Evolutionary conservation across 345 rosid genomes (phyloP).

Genomic region (Carallia pectinifolia): DNA sequence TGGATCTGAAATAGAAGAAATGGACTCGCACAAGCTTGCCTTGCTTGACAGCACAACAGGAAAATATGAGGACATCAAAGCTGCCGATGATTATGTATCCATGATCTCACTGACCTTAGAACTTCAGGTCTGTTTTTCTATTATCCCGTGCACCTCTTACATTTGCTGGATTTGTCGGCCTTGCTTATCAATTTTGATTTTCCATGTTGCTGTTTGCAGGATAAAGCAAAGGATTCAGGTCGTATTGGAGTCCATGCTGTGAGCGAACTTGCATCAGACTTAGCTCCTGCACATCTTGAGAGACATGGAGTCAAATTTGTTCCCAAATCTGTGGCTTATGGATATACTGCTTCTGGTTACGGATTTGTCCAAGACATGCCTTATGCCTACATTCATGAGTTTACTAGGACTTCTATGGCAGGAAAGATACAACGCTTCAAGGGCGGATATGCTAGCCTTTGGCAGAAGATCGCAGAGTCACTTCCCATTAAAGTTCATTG

Average conservation of each 20-base stretch:
- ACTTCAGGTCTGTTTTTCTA: conserved; percentile 46
- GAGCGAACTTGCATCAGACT: conserved; percentile 58
- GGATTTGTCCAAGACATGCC: conserved; percentile 73
- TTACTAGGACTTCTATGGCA: conserved; percentile 69
- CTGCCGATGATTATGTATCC: conserved; percentile 64
- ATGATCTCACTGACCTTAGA: conserved; percentile 54
- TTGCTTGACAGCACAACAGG: conserved; percentile 54
- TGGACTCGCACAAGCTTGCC: conserved; percentile 67
- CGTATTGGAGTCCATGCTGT: conserved; percentile 57
- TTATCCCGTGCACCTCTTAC: background rate
- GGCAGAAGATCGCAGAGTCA: conserved; percentile 47
- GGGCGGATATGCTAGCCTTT: conserved; percentile 57
- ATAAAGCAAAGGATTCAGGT: conserved; percentile 49
- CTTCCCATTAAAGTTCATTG: conserved; percentile 45
- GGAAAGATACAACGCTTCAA: conserved; percentile 62
- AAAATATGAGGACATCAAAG: conserved; percentile 48
- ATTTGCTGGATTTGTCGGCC: background rate
- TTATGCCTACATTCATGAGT: conserved; percentile 64
- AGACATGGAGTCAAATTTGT: conserved; percentile 42
- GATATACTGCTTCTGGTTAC: conserved; percentile 74
- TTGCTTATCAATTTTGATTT: background rate
- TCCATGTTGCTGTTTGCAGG: conserved; percentile 31
- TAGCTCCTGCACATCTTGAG: conserved; percentile 46
- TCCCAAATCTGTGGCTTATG: conserved; percentile 61
- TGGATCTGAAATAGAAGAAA: conserved; percentile 50